Conservation (phyloP, 768 basidiomycete species). For the Agrocybe chaxingu region DNA sequence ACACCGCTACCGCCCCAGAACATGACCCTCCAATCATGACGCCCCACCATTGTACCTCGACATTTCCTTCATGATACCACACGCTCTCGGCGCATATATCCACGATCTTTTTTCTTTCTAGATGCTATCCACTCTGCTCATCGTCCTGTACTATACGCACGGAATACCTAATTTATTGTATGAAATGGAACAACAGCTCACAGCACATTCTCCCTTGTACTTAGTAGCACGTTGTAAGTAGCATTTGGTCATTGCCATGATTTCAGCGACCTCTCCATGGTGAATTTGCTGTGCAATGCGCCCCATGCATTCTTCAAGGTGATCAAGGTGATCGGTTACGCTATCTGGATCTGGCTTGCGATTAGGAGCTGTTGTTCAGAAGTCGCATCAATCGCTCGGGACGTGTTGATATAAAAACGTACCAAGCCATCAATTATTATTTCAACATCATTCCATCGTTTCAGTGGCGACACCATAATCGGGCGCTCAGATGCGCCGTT, state of each 20-base stretch:
- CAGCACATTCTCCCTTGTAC: too few species aligned
- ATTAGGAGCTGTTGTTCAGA: constrained; percentile 11
- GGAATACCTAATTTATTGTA: constrained; percentile 14
- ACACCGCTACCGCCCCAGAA: constrained; percentile 53
- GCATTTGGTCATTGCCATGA: too few species aligned
- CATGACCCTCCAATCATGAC: constrained; percentile 53
- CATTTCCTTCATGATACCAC: constrained; percentile 17
- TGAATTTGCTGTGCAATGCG: constrained; percentile 7
- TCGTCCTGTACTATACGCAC: constrained; percentile 15
- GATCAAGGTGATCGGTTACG: constrained; percentile 1
- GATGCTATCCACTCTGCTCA: constrained; percentile 13
- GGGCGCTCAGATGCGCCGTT: not conserved
- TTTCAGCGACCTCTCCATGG: too few species aligned
- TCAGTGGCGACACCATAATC: constrained; percentile 7
- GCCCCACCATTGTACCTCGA: constrained; percentile 3
- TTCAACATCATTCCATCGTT: constrained; percentile 16
- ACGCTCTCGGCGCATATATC: constrained; percentile 11
- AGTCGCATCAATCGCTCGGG: constrained; percentile 9
- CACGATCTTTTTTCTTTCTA: constrained; percentile 14
- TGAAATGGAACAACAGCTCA: not conserved
- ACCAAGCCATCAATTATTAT: constrained; percentile 15
- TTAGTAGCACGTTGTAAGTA: not conserved
- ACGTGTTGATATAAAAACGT: not conserved
- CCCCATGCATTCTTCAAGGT: not conserved
- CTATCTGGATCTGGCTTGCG: not conserved